A percentile compares a stretch with the other conserved stretches of the same genome.
phyloP scores from a whole-genome alignment of 352 stramenopile genomes.

The Globisporangium polare region DNA sequence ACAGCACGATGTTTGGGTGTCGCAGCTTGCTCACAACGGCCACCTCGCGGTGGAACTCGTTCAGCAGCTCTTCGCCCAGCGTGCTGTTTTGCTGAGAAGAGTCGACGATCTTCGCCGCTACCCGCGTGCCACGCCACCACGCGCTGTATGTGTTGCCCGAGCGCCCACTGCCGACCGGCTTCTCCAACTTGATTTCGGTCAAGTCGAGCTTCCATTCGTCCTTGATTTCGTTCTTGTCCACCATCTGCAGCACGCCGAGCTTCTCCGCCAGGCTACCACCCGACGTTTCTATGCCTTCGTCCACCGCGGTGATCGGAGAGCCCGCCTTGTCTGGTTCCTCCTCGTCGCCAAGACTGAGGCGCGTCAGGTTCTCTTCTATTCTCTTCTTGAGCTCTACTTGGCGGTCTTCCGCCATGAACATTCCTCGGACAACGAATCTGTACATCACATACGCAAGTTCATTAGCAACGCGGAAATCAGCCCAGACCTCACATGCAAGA shows the following conservation, averaged over 20 bases:
- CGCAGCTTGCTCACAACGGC: slow-evolving; percentile 82
- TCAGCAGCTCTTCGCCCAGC: slow-evolving; percentile 74
- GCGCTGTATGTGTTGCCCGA: slow-evolving; percentile 80
- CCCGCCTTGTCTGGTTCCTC: slow-evolving; percentile 14
- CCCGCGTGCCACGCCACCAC: slow-evolving; percentile 74
- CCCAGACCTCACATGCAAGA: not conserved
- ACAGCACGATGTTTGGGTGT: slow-evolving; percentile 85
- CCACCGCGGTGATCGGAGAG: slow-evolving; percentile 1
- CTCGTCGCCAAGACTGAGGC: slow-evolving; percentile 53
- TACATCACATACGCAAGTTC: not conserved
- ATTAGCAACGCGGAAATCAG: not conserved
- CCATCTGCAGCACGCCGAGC: slow-evolving; percentile 71
- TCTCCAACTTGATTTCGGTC: slow-evolving; percentile 66
- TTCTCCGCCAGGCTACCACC: slow-evolving; percentile 49
- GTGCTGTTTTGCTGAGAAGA: slow-evolving; percentile 61
- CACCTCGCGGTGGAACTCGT: slow-evolving; percentile 84
- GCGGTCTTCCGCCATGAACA: slow-evolving; percentile 79
- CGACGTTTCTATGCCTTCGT: slow-evolving; percentile 21
- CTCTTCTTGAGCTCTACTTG: slow-evolving; percentile 61
- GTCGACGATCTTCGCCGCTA: slow-evolving; percentile 79
- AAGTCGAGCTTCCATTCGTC: slow-evolving; percentile 79
- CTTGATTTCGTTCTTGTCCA: slow-evolving; percentile 85
- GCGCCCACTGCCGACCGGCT: slow-evolving; percentile 60
- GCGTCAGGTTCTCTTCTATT: slow-evolving; percentile 73
- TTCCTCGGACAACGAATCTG: slow-evolving; percentile 78